Base-by-base conservation (phyloP, 805 yeast genomes). In the Saturnispora galanensis region DNA sequence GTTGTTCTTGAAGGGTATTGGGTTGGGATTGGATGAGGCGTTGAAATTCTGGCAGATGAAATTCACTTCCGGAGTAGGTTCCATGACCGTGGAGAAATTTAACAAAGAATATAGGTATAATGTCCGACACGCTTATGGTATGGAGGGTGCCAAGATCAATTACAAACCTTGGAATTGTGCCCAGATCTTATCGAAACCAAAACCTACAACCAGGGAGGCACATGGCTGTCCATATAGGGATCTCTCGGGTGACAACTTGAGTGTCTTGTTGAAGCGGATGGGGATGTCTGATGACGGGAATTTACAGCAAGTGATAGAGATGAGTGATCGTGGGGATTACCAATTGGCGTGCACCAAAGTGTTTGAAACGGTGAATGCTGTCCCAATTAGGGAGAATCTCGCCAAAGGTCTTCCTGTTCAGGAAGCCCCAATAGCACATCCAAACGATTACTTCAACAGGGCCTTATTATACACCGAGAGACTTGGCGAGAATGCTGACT, bases 171-270 rank as follows among this genome's bases (percentile, higher is more conserved):
- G 83, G 81, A 84, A 81, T 58, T 93, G 97, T 67, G 74, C 77
- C 34, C 78, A 81, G 1, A 86, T 93, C 35, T 62, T 86, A 47
- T 70, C 77, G 26, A 80, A 80, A 52, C 86, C 87, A 7, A 74
- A 79, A 50, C 88, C 95, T 0, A 67, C 69, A 10, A 65, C 70
- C 38, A 69, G 73, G 39, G 95, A 89, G 52, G 74, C 67, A 47
- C 96, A 90, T 58, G 98, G 98, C 2, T 90, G 97, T 63, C 97
- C 97, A 5, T 93, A 84, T 63, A 69, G 95, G 44, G 90, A 84
- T 55, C 67, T 84, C 55, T 69, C 74, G 10, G 58, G 74, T n/a
- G 94, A 85, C 38, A 71, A 74, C 43, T 67, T 93, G 40, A 68
- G 73, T 6, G 52, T 55, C 3, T 75, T 76, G 48, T 67, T 93